Conservation (phyloP, 1,284 basidiomycete species). For the Sparassis latifolia region DNA sequence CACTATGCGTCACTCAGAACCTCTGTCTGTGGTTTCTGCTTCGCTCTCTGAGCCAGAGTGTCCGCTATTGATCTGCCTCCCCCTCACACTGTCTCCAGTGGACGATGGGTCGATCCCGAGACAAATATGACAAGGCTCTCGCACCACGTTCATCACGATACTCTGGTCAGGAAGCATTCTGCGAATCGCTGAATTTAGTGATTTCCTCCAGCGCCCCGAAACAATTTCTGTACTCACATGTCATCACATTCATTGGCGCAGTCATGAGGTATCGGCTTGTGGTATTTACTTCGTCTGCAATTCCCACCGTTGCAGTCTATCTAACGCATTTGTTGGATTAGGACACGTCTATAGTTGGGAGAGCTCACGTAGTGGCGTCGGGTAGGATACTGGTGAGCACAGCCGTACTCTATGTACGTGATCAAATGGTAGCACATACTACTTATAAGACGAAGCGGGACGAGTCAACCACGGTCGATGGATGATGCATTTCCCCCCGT, state of each 20-base stretch:
- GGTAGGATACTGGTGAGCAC: constrained; percentile 8
- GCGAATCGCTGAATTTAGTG: background rate
- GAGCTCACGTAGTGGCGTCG: constrained; percentile 9
- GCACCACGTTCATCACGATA: constrained; percentile 9
- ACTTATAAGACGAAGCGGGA: background rate
- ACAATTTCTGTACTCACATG: constrained; percentile 2
- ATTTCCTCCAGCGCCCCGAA: background rate
- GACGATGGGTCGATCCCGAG: background rate
- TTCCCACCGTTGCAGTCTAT: constrained; percentile 10
- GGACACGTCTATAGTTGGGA: too few relatives aligned
- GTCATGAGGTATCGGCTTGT: constrained; percentile 10
- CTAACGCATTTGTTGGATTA: constrained; percentile 2
- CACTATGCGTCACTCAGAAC: too few relatives aligned
- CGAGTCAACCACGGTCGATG: too few relatives aligned
- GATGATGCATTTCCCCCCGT: too few relatives aligned
- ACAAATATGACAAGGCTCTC: background rate
- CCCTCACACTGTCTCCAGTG: too few relatives aligned
- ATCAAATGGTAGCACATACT: constrained; percentile 17
- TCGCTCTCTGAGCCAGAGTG: too few relatives aligned
- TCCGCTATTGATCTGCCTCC: too few relatives aligned
- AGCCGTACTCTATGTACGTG: constrained; percentile 12
- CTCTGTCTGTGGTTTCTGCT: too few relatives aligned
- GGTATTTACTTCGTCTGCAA: constrained; percentile 14
- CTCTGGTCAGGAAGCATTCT: constrained; percentile 11
- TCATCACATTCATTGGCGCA: constrained; percentile 9